A percentile compares a stretch with the other conserved stretches of the same genome.
Evolutionary conservation across 371 early-diverging fungal species (phyloP).

Genomic region (Capniomyces stellatus): DNA sequence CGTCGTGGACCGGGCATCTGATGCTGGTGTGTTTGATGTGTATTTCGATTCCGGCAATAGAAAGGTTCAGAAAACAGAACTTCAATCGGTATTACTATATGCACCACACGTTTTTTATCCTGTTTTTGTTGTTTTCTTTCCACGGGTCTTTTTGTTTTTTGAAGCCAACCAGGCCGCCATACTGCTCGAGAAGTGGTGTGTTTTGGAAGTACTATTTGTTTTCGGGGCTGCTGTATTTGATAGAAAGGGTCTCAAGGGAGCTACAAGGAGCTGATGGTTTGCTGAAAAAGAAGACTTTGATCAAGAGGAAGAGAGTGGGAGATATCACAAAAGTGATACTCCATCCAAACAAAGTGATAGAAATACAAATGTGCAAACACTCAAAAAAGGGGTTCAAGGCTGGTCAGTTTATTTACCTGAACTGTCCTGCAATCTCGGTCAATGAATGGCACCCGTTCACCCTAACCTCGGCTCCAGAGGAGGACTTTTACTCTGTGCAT

Average conservation of each 20-base stretch:
- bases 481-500: slow-evolving; percentile 58
- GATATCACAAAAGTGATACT: slow-evolving; percentile 43
- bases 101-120: slow-evolving; percentile 63
- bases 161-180: slow-evolving; percentile 39
- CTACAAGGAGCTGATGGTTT: slow-evolving; percentile 29
- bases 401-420: slow-evolving; percentile 55
- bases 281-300: neutral
- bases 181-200: slow-evolving; percentile 44
- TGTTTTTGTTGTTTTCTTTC: slow-evolving; percentile 54
- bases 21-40: slow-evolving; percentile 43
- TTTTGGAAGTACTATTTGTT: slow-evolving; percentile 71
- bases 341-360: slow-evolving; percentile 51
- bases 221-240: slow-evolving; percentile 40
- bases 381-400: slow-evolving; percentile 39
- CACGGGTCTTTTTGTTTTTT: slow-evolving; percentile 73
- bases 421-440: slow-evolving; percentile 39
- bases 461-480: slow-evolving; percentile 67
- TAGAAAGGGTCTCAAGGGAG: slow-evolving; percentile 55
- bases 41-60: slow-evolving; percentile 45
- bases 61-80: slow-evolving; percentile 35
- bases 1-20: slow-evolving; percentile 61
- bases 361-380: slow-evolving; percentile 43
- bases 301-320: slow-evolving; percentile 29
- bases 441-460: slow-evolving; percentile 79
- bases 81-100: slow-evolving; percentile 70